phyloP scores from a whole-genome alignment of 2,329 filamentous ascomycete species.

The Boeremia lycopersici region DNA sequence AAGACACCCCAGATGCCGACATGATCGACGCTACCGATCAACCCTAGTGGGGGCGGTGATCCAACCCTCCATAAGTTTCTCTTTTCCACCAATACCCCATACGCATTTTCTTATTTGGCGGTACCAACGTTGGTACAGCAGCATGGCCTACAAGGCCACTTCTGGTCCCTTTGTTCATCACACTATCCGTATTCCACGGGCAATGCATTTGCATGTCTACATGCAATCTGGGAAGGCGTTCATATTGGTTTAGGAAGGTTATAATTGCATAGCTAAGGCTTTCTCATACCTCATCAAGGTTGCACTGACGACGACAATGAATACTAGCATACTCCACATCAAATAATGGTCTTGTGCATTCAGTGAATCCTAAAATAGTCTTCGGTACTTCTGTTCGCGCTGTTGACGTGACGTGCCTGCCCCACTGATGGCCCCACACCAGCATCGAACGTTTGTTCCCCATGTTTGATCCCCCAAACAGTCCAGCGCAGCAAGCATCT shows the following conservation, averaged over 20 bases:
- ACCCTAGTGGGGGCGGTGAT: slow-evolving; percentile 18
- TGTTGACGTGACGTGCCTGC: slow-evolving; percentile 9
- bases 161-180: slow-evolving; percentile 4
- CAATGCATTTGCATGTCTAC: slow-evolving; percentile 3
- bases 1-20: slow-evolving; percentile 43
- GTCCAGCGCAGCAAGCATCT: neutral
- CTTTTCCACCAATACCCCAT: slow-evolving; percentile 40
- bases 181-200: neutral
- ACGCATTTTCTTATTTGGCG: slow-evolving; percentile 11
- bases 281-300: slow-evolving; percentile 17
- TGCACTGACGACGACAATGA: slow-evolving; percentile 17
- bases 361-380: neutral
- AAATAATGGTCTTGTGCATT: neutral
- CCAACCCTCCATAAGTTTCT: neutral
- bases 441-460: neutral
- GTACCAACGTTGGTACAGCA: slow-evolving; percentile 10
- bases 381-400: neutral
- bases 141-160: slow-evolving; percentile 8
- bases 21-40: slow-evolving; percentile 34
- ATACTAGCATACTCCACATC: slow-evolving; percentile 2
- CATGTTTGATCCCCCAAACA: slow-evolving; percentile 4
- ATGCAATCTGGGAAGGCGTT: slow-evolving; percentile 20
- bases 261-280: slow-evolving; percentile 37
- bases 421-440: slow-evolving; percentile 11
- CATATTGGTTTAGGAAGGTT: slow-evolving; percentile 17